Base-by-base conservation (phyloP, 192 early-diverging fungal species). In the Jimgerdemannia flammicorona region DNA sequence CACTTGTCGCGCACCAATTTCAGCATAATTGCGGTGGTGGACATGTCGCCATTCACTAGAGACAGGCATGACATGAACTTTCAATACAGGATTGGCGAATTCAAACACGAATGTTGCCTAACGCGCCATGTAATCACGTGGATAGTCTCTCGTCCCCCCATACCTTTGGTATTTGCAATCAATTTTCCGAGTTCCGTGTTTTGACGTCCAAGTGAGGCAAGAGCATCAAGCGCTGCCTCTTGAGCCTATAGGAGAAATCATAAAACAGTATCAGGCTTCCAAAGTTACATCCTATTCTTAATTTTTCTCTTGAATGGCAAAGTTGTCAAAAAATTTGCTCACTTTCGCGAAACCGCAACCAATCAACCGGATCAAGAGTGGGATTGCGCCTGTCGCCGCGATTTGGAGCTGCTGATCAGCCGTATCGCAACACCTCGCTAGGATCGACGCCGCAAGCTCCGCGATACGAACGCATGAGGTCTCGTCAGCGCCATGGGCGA, bases 181-280 rank as follows among this genome's bases (percentile, higher is more conserved):
- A 69, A 64, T 63, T 76, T 70, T 41, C 84, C 88, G 42, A 91
- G 72, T 9, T 85, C 85, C 10, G 81, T 66, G 74, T 92, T 92
- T 20, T 87, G 88, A 41, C 89, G 84, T 72, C 87, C 87, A 41
- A 95, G 72, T 6, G 85, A 86, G 3, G 90, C 85, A n/a, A 95
- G 75, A 0, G 93, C 93, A 70, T 94, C 93, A 67, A 95, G 82
- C 4, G 90, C 90, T 4, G 93, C 89, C 80, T 95, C 92, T 74
- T 95, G 93, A 9, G 92, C 84, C 70, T 80, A 68, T 41, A 59
- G 18, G 19, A 68, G 6, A 20, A 41, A 40, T 68, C 67, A 68
- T 9, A 40, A 68, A 41, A 8, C 0, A 68, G 19, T 9, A 29
- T 29, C 29, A 29, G 29, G 29, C 29, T 29, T 29, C 29, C 29